phyloP scores from a whole-genome alignment of 306 rosid genomes.

The peach (Prunus persica) region DNA sequence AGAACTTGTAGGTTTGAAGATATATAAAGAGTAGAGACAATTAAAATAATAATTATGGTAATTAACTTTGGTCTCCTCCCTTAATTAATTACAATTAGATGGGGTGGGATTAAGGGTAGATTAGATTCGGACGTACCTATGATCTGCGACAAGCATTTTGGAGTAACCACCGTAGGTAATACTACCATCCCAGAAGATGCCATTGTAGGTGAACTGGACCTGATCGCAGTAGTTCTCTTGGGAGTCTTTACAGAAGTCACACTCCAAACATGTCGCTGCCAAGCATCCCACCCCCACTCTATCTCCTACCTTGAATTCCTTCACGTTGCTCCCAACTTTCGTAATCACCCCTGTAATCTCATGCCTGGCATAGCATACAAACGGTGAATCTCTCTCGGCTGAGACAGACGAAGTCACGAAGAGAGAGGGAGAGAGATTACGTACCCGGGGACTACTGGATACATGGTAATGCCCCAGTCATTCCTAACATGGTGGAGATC shows the following conservation, averaged over 20 bases:
- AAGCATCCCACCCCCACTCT: constrained; percentile 74
- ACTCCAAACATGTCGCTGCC: constrained; percentile 63
- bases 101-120: neutral
- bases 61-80: too few species aligned
- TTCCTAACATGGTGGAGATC: constrained; percentile 57
- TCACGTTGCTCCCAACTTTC: constrained; percentile 58
- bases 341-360: constrained; percentile 64
- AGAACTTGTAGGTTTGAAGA: too few species aligned
- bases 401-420: too few species aligned
- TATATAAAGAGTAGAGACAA: too few species aligned
- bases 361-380: constrained; percentile 35
- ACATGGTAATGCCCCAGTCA: constrained; percentile 55
- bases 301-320: constrained; percentile 59
- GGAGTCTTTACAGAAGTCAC: constrained; percentile 46
- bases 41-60: too few species aligned
- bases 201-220: constrained; percentile 47
- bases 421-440: too few species aligned
- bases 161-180: constrained; percentile 82
- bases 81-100: too few species aligned
- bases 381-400: too few species aligned
- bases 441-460: too few species aligned
- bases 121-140: constrained; percentile 34
- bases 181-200: constrained; percentile 85
- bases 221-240: constrained; percentile 64
- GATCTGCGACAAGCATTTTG: constrained; percentile 52